phyloP scores from a whole-genome alignment of 2,329 filamentous ascomycete species.

The Zasmidium cellare region DNA sequence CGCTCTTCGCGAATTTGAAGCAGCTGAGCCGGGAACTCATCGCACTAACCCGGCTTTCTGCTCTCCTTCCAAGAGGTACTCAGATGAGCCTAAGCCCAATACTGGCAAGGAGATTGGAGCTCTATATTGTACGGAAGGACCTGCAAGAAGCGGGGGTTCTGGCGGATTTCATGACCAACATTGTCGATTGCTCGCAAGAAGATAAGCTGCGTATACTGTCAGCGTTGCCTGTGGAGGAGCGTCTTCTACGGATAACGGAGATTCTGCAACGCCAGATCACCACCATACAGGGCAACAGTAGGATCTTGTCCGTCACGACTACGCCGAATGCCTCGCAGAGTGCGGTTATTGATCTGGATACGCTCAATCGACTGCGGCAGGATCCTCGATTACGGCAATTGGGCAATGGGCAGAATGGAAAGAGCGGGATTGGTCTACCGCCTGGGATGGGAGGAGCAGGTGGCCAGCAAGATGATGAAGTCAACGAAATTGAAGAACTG shows the following conservation, averaged over 20 bases:
- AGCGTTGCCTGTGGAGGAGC: conserved; percentile 74
- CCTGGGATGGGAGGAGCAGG: conserved; percentile 35
- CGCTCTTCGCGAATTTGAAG: conserved; percentile 78
- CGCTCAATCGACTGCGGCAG: conserved; percentile 44
- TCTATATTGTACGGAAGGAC: conserved; percentile 82
- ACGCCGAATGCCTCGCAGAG: conserved; percentile 46
- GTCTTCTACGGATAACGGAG: conserved; percentile 79
- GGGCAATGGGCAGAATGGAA: conserved; percentile 32
- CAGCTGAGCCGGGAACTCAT: conserved; percentile 82
- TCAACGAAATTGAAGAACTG: conserved; percentile 87
- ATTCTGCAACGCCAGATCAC: conserved; percentile 80
- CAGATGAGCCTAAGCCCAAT: conserved; percentile 72
- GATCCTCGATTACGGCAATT: conserved; percentile 41
- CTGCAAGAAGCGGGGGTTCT: conserved; percentile 78
- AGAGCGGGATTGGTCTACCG: conserved; percentile 30
- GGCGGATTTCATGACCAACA: conserved; percentile 95
- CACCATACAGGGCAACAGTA: conserved; percentile 81
- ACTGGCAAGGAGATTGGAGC: conserved; percentile 81
- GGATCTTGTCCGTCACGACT: conserved; percentile 75
- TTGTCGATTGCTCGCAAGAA: conserved; percentile 82
- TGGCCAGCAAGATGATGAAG: conserved; percentile 68
- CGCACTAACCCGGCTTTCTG: conserved; percentile 78
- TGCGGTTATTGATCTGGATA: conserved; percentile 44
- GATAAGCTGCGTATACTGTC: conserved; percentile 87
- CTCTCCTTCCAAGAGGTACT: conserved; percentile 72